Evolutionary conservation across 2,329 filamentous ascomycete genomes (phyloP).

Genomic region (Bipolaris cookei): DNA sequence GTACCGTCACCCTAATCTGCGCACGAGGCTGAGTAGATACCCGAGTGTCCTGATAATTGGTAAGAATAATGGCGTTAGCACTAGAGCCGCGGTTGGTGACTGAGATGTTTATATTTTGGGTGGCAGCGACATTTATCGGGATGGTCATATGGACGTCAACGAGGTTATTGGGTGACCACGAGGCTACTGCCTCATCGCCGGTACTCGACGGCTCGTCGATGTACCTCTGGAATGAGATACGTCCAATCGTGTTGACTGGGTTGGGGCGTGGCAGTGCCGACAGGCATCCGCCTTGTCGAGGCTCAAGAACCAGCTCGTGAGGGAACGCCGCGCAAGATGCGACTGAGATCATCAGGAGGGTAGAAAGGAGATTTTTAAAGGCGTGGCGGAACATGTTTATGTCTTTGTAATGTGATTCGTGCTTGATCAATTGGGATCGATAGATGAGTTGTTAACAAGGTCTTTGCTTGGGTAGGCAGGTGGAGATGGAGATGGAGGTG

Average conservation of each 20-base stretch:
- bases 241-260: background rate
- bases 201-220: background rate
- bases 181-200: background rate
- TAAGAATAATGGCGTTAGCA: background rate
- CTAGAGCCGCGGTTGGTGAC: background rate
- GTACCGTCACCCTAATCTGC: background rate
- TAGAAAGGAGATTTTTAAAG: background rate
- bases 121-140: background rate
- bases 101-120: background rate
- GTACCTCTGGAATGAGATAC: background rate
- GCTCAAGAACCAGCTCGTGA: background rate
- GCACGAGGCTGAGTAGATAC: background rate
- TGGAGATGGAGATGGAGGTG: background rate
- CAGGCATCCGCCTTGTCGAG: background rate
- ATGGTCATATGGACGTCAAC: background rate
- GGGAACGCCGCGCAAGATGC: background rate
- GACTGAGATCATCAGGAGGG: background rate
- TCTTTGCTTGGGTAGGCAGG: background rate
- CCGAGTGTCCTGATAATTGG: background rate
- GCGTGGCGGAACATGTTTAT: background rate
- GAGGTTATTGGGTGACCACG: background rate
- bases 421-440: background rate
- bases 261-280: background rate
- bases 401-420: background rate
- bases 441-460: background rate